These are phyloP conservation scores for Nakazawaea ernobii DNA, from an alignment of 805 yeast genomes.

Conservation along the genomic window DNA sequence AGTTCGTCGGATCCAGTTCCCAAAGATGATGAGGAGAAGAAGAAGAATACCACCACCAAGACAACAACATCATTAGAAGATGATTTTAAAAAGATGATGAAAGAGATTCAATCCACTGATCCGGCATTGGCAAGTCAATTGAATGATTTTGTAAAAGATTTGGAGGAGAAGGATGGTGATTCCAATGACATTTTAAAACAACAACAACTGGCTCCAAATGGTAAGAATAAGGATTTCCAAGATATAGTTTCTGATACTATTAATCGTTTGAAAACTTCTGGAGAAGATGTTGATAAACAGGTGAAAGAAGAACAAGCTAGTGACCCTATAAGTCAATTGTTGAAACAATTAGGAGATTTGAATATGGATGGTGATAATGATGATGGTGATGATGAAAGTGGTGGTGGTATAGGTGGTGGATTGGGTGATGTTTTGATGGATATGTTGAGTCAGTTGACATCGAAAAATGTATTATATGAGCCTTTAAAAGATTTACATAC, in stretches of 20 bases:
- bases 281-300: constrained; percentile 61
- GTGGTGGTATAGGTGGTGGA: constrained; percentile 27
- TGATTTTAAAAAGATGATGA: constrained; percentile 17
- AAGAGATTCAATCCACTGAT: constrained; percentile 20
- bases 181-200: constrained; percentile 4
- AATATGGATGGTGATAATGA: constrained; percentile 27
- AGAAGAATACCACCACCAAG: constrained; percentile 12
- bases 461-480: constrained; percentile 81
- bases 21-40: constrained; percentile 14
- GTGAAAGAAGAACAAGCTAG: constrained; percentile 36
- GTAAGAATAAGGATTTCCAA: constrained; percentile 44
- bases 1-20: not conserved
- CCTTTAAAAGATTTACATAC: constrained; percentile 77
- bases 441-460: constrained; percentile 75
- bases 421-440: constrained; percentile 58
- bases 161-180: constrained; percentile 23
- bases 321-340: constrained; percentile 54
- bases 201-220: constrained; percentile 16
- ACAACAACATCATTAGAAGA: constrained; percentile 16
- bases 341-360: constrained; percentile 54
- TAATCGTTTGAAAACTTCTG: constrained; percentile 71
- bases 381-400: constrained; percentile 28
- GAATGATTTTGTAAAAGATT: constrained; percentile 17
- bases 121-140: constrained; percentile 23
- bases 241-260: constrained; percentile 76